Evolutionary conservation across 2,329 filamentous ascomycete species (phyloP), one percentile per base, ranked within the genome.

Genomic region (Aureobasidium sp.): DNA sequence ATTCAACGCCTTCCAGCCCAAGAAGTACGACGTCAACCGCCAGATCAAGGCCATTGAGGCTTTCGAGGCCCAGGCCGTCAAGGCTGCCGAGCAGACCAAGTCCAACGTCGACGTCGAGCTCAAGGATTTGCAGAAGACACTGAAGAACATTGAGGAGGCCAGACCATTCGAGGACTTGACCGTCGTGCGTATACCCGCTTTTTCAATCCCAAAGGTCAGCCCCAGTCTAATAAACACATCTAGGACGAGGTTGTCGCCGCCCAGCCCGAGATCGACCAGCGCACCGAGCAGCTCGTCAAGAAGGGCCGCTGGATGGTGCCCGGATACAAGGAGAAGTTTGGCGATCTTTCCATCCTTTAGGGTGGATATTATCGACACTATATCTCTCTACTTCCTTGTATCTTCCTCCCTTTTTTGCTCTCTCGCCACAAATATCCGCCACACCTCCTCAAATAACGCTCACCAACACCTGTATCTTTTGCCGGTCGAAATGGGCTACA

Each of bases 271-370:
- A 97, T 99, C 78, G 93, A 97, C 81, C 87, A 96, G 86, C 95
- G 95, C 85, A 96, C 93, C 71, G 81, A 87, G 72, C 87, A 94
- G 81, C 86, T 99, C 76, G 92, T 99, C 68, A 90, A 90, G 78
- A 97, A 95, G 88, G 93, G 93, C 78, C 90, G 91, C 86, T 99
- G 94, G 94, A 85, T 87, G 82, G 92, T 96, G 74, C 92, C 94
- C 67, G 94, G 94, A 76, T 99, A 99, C 89, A 96, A 97, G 91
- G 94, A 99, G 86, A 96, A 92, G 85, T 99, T 97, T 80, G 94
- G 94, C 82, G 92, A 97, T 77, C 87, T 97, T 72, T 93, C 94
- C 72, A 81, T 96, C 71, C 83, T 97, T 78, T 99, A 96, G 86
- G 84, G 57, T 60, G 44, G 47, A 20, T 41, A 41, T 51, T 51